These are phyloP conservation scores for Debaryomyces subglobosus DNA, from an alignment of 1,139 yeast species.

Conservation along the genomic window DNA sequence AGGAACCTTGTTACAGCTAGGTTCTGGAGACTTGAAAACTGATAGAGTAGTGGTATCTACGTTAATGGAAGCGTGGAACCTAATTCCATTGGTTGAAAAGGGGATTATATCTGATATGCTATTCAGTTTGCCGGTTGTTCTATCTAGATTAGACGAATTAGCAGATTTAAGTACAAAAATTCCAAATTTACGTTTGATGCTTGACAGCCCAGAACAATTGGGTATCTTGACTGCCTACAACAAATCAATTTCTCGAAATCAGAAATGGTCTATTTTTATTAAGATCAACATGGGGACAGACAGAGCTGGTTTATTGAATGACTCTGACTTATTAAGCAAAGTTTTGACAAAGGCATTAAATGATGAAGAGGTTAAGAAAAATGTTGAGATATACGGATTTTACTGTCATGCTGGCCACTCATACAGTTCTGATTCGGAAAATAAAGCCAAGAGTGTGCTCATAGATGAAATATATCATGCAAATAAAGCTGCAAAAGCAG, in stretches of 20 bases:
- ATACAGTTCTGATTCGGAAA: slow-evolving; percentile 51
- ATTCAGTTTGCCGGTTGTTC: slow-evolving; percentile 70
- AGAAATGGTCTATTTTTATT: slow-evolving; percentile 58
- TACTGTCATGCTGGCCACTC: slow-evolving; percentile 85
- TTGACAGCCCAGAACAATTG: slow-evolving; percentile 63
- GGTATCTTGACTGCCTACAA: slow-evolving; percentile 45
- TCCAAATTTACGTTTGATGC: slow-evolving; percentile 55
- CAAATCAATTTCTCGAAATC: slow-evolving; percentile 19
- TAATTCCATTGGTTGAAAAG: slow-evolving; percentile 45
- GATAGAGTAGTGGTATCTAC: slow-evolving; percentile 71
- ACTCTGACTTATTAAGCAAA: slow-evolving; percentile 29
- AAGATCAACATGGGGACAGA: slow-evolving; percentile 64
- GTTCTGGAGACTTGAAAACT: slow-evolving; percentile 28
- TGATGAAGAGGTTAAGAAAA: slow-evolving; percentile 21
- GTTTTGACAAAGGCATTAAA: slow-evolving; percentile 32
- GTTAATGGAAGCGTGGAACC: slow-evolving; percentile 63
- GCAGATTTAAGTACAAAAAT: slow-evolving; percentile 44
- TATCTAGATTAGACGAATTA: slow-evolving; percentile 54
- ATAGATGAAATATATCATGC: slow-evolving; percentile 60
- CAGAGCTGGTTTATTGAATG: slow-evolving; percentile 60
- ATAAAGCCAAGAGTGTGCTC: slow-evolving; percentile 51
- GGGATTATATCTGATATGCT: slow-evolving; percentile 60
- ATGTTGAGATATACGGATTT: slow-evolving; percentile 61
- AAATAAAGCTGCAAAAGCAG: slow-evolving; percentile 52
- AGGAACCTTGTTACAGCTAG: slow-evolving; percentile 37